phyloP scores from a whole-genome alignment of 2,329 filamentous ascomycete species.

The Phialophora tarda region DNA sequence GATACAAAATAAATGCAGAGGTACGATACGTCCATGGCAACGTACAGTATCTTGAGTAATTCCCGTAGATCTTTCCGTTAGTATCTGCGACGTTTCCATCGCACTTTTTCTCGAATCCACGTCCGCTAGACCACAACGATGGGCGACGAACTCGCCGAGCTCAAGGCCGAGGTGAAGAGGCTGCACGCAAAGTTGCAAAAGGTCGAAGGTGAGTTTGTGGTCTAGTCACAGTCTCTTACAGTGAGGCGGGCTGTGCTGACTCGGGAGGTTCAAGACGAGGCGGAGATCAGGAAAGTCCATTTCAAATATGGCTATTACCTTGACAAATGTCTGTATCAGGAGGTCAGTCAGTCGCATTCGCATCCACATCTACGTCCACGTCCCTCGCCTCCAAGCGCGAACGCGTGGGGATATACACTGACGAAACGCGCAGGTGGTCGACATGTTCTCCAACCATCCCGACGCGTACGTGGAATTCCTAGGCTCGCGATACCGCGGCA shows the following conservation, averaged over 20 bases:
- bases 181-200: slow-evolving; percentile 33
- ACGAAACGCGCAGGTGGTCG: slow-evolving; percentile 47
- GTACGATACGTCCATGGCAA: background rate
- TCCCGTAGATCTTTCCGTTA: background rate
- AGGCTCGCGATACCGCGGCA: slow-evolving; percentile 59
- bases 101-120: background rate
- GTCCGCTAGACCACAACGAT: slow-evolving; percentile 7
- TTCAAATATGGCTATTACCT: slow-evolving; percentile 66
- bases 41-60: background rate
- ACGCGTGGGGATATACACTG: background rate
- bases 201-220: slow-evolving; percentile 25
- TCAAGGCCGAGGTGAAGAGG: slow-evolving; percentile 31
- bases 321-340: slow-evolving; percentile 64
- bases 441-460: slow-evolving; percentile 60
- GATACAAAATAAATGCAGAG: background rate
- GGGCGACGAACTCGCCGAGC: slow-evolving; percentile 31
- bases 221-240: background rate
- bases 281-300: slow-evolving; percentile 61
- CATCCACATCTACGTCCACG: too few species aligned
- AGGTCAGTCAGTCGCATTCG: slow-evolving; percentile 45
- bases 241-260: background rate
- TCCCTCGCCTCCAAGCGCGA: background rate
- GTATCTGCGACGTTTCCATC: background rate
- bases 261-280: slow-evolving; percentile 52
- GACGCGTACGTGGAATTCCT: slow-evolving; percentile 64